Percentiles rank a stretch among this genome's conserved stretches.
phyloP scores from a whole-genome alignment of 805 yeast genomes.

The Kodamaea nitidulidarum region DNA sequence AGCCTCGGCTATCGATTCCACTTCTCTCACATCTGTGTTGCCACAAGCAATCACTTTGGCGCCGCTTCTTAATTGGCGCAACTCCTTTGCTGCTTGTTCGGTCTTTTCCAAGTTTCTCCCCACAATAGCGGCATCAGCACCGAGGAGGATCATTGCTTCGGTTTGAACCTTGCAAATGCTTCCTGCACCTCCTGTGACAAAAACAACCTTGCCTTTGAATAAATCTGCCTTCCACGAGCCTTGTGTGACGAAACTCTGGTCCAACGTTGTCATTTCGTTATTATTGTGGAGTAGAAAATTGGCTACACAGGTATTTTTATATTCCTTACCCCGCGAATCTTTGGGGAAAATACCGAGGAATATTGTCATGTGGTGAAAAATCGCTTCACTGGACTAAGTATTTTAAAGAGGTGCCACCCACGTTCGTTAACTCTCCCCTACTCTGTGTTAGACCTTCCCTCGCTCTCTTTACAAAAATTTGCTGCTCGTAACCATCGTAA shows the following conservation, averaged over 20 bases:
- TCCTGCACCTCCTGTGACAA: conserved; percentile 31
- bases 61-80: conserved; percentile 20
- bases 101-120: conserved; percentile 26
- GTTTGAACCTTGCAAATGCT: conserved; percentile 28
- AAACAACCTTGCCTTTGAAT: conserved; percentile 28
- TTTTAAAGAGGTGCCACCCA: no score
- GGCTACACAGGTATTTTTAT: not conserved
- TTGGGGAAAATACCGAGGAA: not conserved
- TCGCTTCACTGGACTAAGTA: no score
- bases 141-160: conserved; percentile 26
- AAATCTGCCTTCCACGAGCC: conserved; percentile 24
- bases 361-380: no score
- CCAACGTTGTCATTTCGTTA: conserved; percentile 18
- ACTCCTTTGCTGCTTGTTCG: conserved; percentile 21
- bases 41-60: conserved; percentile 23
- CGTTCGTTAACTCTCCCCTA: no score
- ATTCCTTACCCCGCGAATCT: conserved; percentile 1
- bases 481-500: no score
- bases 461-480: no score
- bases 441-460: no score
- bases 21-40: conserved; percentile 22
- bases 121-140: conserved; percentile 27
- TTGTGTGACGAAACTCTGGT: conserved; percentile 16
- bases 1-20: conserved; percentile 20
- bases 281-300: conserved; percentile 7